Base-by-base conservation (phyloP, 106 monocot genomes). In the Triglochin maritima region DNA sequence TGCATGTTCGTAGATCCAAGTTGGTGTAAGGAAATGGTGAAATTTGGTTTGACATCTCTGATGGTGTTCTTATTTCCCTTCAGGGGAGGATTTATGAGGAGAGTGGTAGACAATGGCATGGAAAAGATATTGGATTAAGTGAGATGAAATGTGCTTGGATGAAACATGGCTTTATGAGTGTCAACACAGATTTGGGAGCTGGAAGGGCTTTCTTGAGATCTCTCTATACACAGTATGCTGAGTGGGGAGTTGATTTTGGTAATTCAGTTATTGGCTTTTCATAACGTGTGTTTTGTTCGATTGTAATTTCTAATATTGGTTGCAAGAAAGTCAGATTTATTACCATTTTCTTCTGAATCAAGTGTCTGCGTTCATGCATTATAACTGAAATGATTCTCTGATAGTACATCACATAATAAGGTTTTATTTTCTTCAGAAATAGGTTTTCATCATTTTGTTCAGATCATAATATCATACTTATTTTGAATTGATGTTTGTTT, bases 211-310 rank as follows among this genome's bases (percentile, higher is more conserved):
- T 96, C 72, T 72, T 96, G 59, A 90, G 80, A 50, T 90, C 95
- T 72, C 63, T 90, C 3, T 96, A 90, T 69, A 81, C 52, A 46
- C 95, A 90, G 49, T 88, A 90, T 78, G 79, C 81, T 70, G 85
- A 90, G 49, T 96, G 95, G 95, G 95, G 80, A 46, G 95, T 96
- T 81, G 95, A 96, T 79, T 90, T 96, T 76, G 90, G 95, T 96
- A 90, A 71, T 13, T 58, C 54, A 3, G 5, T 14, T 52, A 2
- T 7, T 60, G 44, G 11, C 58, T 58, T 58, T 50, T 50, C 15
- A n/a, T 47, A 15, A 66, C 41, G 3, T 54, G 9, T 68, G 56
- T 56, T 55, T 42, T 43, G 41, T 56, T 44, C 5, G 13, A 13
- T 13, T 63, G 43, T 9, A 11, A 4, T 45, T 61, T 45, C 3